phyloP scores from a whole-genome alignment of 495 filamentous ascomycete species.

The Tuber aestivum region DNA sequence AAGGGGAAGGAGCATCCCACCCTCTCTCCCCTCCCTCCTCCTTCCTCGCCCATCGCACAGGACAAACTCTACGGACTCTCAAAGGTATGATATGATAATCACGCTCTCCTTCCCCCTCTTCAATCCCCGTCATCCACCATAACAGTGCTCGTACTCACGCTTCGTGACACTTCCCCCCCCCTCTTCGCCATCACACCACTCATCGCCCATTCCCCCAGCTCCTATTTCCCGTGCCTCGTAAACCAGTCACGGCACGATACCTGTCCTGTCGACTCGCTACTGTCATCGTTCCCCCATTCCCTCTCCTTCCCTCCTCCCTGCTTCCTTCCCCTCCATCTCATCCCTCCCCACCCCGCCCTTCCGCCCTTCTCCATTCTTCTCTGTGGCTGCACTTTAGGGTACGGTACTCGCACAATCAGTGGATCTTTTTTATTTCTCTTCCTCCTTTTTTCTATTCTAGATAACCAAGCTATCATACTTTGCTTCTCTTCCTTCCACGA shows the following conservation, averaged over 20 bases:
- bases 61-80: not conserved
- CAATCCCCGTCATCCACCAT: not conserved
- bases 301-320: not conserved
- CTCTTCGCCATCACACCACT: not conserved
- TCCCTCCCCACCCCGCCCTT: not conserved
- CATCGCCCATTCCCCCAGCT: not conserved
- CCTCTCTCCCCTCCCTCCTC: not conserved
- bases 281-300: not conserved
- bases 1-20: not conserved
- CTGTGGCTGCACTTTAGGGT: not conserved
- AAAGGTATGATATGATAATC: slow-evolving; percentile 3
- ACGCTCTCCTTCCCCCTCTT: not conserved
- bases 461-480: not conserved
- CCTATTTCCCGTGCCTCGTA: not conserved
- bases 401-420: not conserved
- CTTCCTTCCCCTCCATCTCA: slow-evolving; percentile 1
- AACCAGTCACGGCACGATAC: not conserved
- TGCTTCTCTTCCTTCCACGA: not conserved
- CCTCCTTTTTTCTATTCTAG: not conserved
- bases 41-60: not conserved
- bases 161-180: not conserved
- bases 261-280: not conserved
- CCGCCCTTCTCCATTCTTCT: not conserved
- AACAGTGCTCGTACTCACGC: not conserved
- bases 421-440: not conserved